Base-by-base conservation (phyloP, 2,329 filamentous ascomycete species). In the Aspergillus fischeri region DNA sequence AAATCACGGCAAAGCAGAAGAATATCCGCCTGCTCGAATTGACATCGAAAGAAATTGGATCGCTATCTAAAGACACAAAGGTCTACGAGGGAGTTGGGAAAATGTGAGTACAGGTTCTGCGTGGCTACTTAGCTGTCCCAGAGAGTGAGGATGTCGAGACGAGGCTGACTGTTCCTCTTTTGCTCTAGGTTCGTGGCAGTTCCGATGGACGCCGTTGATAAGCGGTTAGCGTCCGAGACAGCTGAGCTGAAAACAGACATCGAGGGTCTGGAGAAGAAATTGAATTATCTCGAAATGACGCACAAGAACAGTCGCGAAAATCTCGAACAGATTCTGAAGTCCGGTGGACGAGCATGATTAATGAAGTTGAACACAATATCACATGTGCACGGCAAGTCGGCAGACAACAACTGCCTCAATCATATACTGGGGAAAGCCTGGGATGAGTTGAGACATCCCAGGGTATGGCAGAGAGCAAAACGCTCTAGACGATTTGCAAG, bases 71-170 rank as follows among this genome's bases (percentile, higher is more conserved):
- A 20, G 84, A 88, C 50, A 94, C 91, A 0, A 87, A 87, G 32
- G 85, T 96, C 28, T 99, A 97, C 69, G 93, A 97, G 77, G 93
- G 93, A 5, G 89, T 97, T 10, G 94, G 94, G 52, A 99, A 97
- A 79, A 97, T 99, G 94, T 97, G 76, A 68, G 87, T 77, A 9
- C 28, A 7, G 2, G 20, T 25, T 27, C 11, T 41, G 28, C 32
- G 17, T 5, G 28, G 27, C 17, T 27, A n/a, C 24, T 35, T 14
- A 17, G 32, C 14, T 17, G 11, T 6, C 32, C 11, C 7, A 17
- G 3, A 27, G 21, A 20, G 11, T 14, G 7, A 47, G 24, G 21
- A 7, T 3, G 10, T 17, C 11, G 24, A 21, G 44, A 47, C 5
- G 14, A 25, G 21, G 21, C 54, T 60, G 52, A 60, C 41, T 44